Conservation (phyloP, 192 early-diverging fungal genomes). For the Coemansia sp. region DNA sequence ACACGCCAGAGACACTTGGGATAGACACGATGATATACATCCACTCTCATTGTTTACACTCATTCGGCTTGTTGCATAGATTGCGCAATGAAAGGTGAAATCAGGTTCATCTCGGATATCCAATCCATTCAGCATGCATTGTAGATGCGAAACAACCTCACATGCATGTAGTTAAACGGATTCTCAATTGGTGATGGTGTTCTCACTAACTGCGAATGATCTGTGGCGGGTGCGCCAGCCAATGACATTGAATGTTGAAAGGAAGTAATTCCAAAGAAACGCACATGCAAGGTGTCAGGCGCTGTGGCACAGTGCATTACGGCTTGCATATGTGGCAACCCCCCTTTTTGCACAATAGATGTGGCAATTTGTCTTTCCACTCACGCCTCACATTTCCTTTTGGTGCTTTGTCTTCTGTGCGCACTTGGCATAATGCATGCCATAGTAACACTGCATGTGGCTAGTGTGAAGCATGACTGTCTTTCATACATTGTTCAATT, state of each 20-base stretch:
- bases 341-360: neutral
- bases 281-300: slow-evolving; percentile 16
- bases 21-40: neutral
- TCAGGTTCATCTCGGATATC: neutral
- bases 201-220: neutral
- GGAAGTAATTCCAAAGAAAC: neutral
- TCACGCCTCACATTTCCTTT: neutral
- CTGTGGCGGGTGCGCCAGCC: slow-evolving; percentile 18
- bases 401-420: slow-evolving; percentile 1
- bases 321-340: neutral
- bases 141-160: neutral
- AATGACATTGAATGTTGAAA: slow-evolving; percentile 1
- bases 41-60: neutral
- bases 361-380: neutral
- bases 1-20: neutral
- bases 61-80: neutral
- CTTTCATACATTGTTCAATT: neutral
- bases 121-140: slow-evolving; percentile 5
- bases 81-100: neutral
- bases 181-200: slow-evolving; percentile 17
- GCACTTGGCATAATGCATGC: neutral
- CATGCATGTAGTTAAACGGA: slow-evolving; percentile 3
- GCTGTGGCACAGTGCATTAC: slow-evolving; percentile 25
- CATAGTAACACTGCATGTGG: slow-evolving; percentile 2
- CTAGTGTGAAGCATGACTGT: neutral